A percentile compares a stretch with the other conserved stretches of the same genome.
Evolutionary conservation across 2,329 filamentous ascomycete species (phyloP).

Genomic region (Cladophialophora bantiana): DNA sequence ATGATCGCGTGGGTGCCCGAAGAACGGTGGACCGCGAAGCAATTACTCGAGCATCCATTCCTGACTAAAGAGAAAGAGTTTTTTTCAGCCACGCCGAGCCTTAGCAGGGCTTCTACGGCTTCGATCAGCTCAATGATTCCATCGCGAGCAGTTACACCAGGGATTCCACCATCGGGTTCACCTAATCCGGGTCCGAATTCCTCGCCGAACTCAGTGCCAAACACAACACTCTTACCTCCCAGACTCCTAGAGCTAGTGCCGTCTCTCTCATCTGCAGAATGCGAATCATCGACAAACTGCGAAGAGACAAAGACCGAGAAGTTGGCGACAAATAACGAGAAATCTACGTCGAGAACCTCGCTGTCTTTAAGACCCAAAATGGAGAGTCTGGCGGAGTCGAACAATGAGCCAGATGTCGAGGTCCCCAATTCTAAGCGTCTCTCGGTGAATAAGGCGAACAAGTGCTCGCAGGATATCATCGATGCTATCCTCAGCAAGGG

Average conservation of each 20-base stretch:
- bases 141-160: constrained; percentile 30
- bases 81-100: constrained; percentile 21
- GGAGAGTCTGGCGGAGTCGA: constrained; percentile 15
- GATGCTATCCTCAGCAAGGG: constrained; percentile 32
- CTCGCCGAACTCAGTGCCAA: constrained; percentile 13
- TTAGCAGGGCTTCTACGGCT: constrained; percentile 34
- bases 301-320: constrained; percentile 9
- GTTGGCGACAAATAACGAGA: constrained; percentile 8
- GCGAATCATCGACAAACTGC: constrained; percentile 5
- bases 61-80: constrained; percentile 40
- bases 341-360: constrained; percentile 6
- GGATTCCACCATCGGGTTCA: constrained; percentile 17
- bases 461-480: constrained; percentile 31
- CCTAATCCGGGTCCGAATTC: constrained; percentile 13
- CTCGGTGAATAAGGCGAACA: constrained; percentile 20
- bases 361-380: constrained; percentile 8
- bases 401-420: constrained; percentile 6
- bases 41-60: constrained; percentile 49
- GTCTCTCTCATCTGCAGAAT: constrained; percentile 13
- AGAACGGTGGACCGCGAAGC: constrained; percentile 47
- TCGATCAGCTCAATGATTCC: constrained; percentile 30
- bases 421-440: not conserved
- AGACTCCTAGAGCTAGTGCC: constrained; percentile 21
- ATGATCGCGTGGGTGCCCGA: constrained; percentile 50
- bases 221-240: not conserved